Evolutionary conservation across 768 basidiomycete genomes (phyloP), one percentile per base, ranked within the genome.

Genomic region (Tylopilus cervinicoccineus): DNA sequence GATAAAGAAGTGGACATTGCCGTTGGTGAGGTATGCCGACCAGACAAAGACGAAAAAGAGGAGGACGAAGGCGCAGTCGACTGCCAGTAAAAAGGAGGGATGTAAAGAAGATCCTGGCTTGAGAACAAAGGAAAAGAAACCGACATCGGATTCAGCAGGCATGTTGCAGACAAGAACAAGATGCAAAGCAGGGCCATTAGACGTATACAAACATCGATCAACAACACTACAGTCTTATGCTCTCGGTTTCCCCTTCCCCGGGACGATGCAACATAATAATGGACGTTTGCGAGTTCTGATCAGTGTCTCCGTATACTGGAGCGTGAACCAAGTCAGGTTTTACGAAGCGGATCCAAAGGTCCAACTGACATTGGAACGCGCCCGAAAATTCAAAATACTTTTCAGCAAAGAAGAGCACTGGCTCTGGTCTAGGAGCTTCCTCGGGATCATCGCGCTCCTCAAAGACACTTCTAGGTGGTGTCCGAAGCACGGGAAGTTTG

Each of bases 41-140:
- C 70, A 66, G 32, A 80, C 54, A 19, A 92, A 76, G 9, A 88
- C 76, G 17, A 80, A 43, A 23, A 88, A 69, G 22, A 93, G 74
- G 6, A 70, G 50, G 5, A 69, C 57, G 55, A 92, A 85, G 16
- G 80, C 76, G 40, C 68, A 72, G 63, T 90, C 86, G 29, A 87
- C 72, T 8, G 78, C 67, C 51, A 81, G 63, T 1, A 88, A 74
- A 62, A 88, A 88, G 0, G 72, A 75, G 0, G 86, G 86, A 49
- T 87, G 68, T n/a, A 88, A 68, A 2, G 87, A 85, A 2, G 87
- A 89, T 20, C 88, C 88, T 10, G 89, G 87, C 41, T 71, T 76
- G 13, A 93, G 73, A 48, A 93, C 72, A 51, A 75, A 71, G 17
- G 76, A 66, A 51, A 88, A 63, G 58, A 86, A 77, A 31, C 22